Conservation (phyloP, 495 filamentous ascomycete species). For the Penicillium herquei region DNA sequence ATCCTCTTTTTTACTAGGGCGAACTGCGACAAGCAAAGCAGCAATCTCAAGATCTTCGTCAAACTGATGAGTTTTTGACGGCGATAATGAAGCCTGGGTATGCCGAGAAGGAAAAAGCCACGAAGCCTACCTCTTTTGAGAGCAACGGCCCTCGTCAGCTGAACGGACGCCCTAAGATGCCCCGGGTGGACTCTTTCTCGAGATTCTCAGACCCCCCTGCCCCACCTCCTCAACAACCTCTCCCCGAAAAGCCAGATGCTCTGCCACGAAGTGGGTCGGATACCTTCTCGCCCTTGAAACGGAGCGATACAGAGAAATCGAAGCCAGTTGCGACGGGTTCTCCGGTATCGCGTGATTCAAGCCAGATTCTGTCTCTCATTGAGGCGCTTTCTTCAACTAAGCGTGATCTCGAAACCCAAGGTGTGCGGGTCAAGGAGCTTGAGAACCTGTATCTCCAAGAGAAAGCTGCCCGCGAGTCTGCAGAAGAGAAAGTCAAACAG, state of each 20-base stretch:
- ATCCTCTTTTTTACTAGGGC: constrained; percentile 48
- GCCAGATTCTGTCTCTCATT: constrained; percentile 74
- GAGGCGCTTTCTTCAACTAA: constrained; percentile 78
- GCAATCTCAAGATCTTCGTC: constrained; percentile 78
- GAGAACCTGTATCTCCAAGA: constrained; percentile 78
- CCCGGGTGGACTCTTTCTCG: constrained; percentile 54
- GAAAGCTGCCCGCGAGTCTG: constrained; percentile 73
- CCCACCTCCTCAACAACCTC: constrained; percentile 85
- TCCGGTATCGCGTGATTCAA: constrained; percentile 62
- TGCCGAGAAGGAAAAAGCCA: constrained; percentile 60
- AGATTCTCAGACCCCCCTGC: constrained; percentile 87
- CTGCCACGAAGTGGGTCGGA: constrained; percentile 45
- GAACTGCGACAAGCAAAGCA: constrained; percentile 87
- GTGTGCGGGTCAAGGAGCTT: constrained; percentile 72
- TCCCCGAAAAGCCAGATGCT: constrained; percentile 85
- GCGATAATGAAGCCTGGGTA: constrained; percentile 67
- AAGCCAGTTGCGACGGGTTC: constrained; percentile 57
- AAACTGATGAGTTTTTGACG: constrained; percentile 78
- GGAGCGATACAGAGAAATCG: constrained; percentile 71
- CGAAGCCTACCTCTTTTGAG: constrained; percentile 37
- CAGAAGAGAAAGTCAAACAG: constrained; percentile 74
- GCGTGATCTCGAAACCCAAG: constrained; percentile 77
- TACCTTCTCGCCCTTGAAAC: constrained; percentile 57
- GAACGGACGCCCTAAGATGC: constrained; percentile 52
- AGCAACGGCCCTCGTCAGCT: constrained; percentile 36